phyloP scores from a whole-genome alignment of 495 filamentous ascomycete genomes.

The Hyaloscypha hepaticicola region DNA sequence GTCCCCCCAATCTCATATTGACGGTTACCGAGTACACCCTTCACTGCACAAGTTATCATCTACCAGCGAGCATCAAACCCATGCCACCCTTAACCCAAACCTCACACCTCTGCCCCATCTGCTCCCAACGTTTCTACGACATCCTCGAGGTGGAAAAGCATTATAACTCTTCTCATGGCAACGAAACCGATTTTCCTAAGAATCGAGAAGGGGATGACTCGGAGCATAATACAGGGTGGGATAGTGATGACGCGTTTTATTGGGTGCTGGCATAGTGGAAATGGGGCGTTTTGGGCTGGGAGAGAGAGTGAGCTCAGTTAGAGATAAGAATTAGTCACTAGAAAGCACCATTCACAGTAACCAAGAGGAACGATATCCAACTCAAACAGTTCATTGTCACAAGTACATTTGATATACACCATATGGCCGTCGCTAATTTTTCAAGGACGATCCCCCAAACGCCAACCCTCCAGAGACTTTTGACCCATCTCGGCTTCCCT shows the following conservation, averaged over 20 bases:
- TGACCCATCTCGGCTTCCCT: conserved; percentile 13
- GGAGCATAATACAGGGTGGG: too few species aligned
- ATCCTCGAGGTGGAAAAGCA: too few species aligned
- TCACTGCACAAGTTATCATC: too few species aligned
- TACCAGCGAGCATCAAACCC: too few species aligned
- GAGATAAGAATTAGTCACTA: too few species aligned
- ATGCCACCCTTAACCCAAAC: neutral
- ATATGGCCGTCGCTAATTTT: conserved; percentile 13
- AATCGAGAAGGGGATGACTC: neutral
- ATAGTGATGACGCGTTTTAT: neutral
- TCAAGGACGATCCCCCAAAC: conserved; percentile 22
- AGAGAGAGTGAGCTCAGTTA: too few species aligned
- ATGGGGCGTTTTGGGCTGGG: too few species aligned
- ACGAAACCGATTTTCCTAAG: neutral
- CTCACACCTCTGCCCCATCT: neutral
- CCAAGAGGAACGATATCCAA: neutral
- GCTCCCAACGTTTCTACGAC: neutral
- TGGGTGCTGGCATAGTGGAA: neutral
- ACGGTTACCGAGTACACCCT: too few species aligned
- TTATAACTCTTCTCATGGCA: too few species aligned
- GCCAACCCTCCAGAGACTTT: conserved; percentile 32
- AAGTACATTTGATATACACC: conserved; percentile 15
- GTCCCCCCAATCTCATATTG: too few species aligned
- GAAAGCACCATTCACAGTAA: neutral
- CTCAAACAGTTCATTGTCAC: conserved; percentile 9